Evolutionary conservation across 257 asterid genomes (phyloP).

Genomic region (Euphrasia confusa): DNA sequence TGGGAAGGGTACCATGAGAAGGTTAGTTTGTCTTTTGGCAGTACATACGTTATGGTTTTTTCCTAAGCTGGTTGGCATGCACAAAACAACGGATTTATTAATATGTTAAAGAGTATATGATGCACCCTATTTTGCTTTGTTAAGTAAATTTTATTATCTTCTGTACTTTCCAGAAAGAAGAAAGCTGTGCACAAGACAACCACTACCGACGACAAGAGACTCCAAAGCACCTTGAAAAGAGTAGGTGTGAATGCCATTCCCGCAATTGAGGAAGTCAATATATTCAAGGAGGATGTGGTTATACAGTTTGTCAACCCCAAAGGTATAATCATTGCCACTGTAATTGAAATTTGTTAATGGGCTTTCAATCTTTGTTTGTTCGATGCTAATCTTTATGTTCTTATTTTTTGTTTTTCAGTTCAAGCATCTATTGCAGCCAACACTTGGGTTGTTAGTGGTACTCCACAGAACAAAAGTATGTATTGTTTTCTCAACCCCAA

Average conservation of each 20-base stretch:
- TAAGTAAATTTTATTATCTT: slow-evolving; percentile 1
- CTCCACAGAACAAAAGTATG: slow-evolving; percentile 77
- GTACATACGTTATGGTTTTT: no score
- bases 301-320: slow-evolving; percentile 62
- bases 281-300: slow-evolving; percentile 69
- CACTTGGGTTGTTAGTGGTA: slow-evolving; percentile 74
- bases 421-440: slow-evolving; percentile 73
- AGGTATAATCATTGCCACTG: slow-evolving; percentile 29
- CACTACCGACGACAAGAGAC: slow-evolving; percentile 68
- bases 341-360: background rate
- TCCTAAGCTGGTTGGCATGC: background rate
- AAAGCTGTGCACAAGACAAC: slow-evolving; percentile 75
- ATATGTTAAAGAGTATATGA: background rate
- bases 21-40: slow-evolving; percentile 44
- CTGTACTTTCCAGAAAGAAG: slow-evolving; percentile 48
- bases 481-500: background rate
- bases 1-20: slow-evolving; percentile 72
- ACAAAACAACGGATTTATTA: no score
- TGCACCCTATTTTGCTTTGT: background rate
- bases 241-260: slow-evolving; percentile 69
- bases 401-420: slow-evolving; percentile 33
- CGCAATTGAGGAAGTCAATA: slow-evolving; percentile 68
- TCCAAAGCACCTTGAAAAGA: slow-evolving; percentile 71
- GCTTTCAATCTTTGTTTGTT: background rate
- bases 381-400: background rate